Percentiles rank a stretch among this genome's conserved stretches.
Conservation (phyloP, 306 rosid species). For the Dryas alaskensis region DNA sequence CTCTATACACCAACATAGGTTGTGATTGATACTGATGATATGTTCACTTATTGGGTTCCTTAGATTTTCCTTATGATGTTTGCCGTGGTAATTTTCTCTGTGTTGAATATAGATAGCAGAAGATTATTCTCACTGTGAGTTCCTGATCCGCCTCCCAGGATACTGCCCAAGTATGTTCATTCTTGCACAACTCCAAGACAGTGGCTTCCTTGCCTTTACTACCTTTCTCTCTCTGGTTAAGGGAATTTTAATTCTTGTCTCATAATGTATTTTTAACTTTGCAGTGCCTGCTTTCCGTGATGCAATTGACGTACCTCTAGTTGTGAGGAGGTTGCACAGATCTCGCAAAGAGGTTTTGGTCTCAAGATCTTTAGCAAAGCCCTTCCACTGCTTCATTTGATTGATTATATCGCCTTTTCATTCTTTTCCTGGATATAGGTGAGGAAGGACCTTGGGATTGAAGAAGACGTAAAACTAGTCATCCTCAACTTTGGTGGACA, state of each 20-base stretch:
- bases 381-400: constrained; percentile 23
- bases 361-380: constrained; percentile 15
- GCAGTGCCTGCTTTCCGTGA: constrained; percentile 98
- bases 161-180: constrained; percentile 82
- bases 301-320: constrained; percentile 85
- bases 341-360: constrained; percentile 76
- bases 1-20: background rate
- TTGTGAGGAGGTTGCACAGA: constrained; percentile 89
- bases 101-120: constrained; percentile 71
- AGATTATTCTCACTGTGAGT: constrained; percentile 95
- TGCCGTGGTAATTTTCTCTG: constrained; percentile 18
- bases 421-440: constrained; percentile 51
- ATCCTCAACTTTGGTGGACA: constrained; percentile 98
- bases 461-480: constrained; percentile 67
- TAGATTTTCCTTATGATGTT: constrained; percentile 10
- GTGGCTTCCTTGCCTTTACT: constrained; percentile 15
- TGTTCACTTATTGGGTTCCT: background rate
- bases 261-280: constrained; percentile 17
- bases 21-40: constrained; percentile 4
- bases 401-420: constrained; percentile 13
- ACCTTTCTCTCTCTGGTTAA: background rate
- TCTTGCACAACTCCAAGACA: constrained; percentile 5
- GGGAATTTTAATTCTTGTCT: constrained; percentile 7
- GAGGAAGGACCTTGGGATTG: constrained; percentile 70
- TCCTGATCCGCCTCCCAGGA: constrained; percentile 96